phyloP scores from a whole-genome alignment of 2,329 filamentous ascomycete species.

The Paraconiothyrium sp. region DNA sequence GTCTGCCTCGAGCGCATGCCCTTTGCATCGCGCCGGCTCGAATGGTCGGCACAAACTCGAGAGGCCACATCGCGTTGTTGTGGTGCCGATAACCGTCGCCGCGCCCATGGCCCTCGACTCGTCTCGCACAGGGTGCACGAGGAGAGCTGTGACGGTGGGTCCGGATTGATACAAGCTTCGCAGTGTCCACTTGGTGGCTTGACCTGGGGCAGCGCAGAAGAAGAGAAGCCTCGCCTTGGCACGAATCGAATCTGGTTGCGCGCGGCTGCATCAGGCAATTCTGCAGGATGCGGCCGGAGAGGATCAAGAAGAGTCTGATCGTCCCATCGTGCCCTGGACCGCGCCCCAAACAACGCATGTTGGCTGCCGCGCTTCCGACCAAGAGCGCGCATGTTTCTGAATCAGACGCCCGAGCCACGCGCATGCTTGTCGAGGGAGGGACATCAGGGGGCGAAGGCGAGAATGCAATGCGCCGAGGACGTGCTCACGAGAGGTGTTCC shows the following conservation, averaged over 20 bases:
- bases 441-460: neutral
- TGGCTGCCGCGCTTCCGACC: neutral
- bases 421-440: neutral
- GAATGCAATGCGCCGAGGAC: neutral
- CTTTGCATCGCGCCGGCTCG: neutral
- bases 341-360: neutral
- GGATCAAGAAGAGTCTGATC: constrained; percentile 25
- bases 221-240: constrained; percentile 23
- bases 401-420: neutral
- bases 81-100: constrained; percentile 5
- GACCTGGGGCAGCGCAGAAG: neutral
- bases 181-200: constrained; percentile 16
- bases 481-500: neutral
- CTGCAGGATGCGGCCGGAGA: constrained; percentile 14
- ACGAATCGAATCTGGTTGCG: neutral
- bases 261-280: constrained; percentile 15
- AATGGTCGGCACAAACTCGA: neutral
- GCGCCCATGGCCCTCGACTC: neutral
- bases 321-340: neutral
- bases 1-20: neutral
- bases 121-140: neutral
- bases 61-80: neutral
- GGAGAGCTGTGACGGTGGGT: constrained; percentile 9
- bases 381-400: neutral
- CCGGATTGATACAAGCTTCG: constrained; percentile 9